These are phyloP conservation scores for Linnemannia exigua DNA, from an alignment of 192 early-diverging fungal species.

Conservation along the genomic window DNA sequence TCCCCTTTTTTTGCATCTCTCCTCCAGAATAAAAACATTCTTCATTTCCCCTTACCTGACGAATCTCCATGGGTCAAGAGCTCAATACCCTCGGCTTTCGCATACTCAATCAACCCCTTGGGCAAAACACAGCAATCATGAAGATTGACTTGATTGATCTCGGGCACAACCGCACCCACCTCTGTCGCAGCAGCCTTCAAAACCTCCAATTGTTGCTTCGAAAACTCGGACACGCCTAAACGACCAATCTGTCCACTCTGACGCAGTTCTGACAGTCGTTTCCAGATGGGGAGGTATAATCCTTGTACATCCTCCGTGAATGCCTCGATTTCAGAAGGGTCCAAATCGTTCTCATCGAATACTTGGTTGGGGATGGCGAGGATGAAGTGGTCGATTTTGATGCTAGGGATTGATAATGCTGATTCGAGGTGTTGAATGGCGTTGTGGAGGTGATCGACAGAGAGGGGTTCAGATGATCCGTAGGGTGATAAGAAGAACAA, in stretches of 20 bases:
- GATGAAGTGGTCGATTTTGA: constrained; percentile 29
- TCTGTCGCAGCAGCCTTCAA: constrained; percentile 33
- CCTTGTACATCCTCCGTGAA: constrained; percentile 16
- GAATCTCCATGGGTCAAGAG: constrained; percentile 60
- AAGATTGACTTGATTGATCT: constrained; percentile 62
- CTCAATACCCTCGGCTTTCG: constrained; percentile 60
- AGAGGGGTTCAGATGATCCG: constrained; percentile 17
- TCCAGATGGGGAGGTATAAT: constrained; percentile 31
- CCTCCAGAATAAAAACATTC: background rate
- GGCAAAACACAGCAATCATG: constrained; percentile 62
- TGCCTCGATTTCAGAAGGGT: constrained; percentile 37
- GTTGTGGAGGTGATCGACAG: constrained; percentile 19
- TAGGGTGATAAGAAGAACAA: constrained; percentile 33
- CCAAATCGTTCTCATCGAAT: constrained; percentile 41
- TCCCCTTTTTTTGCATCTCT: background rate
- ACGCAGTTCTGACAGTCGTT: constrained; percentile 43
- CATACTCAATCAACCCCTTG: constrained; percentile 55
- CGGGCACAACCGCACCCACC: constrained; percentile 40
- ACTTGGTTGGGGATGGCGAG: constrained; percentile 31
- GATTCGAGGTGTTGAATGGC: constrained; percentile 17
- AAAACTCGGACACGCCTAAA: constrained; percentile 64
- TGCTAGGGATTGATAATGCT: background rate
- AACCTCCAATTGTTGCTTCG: constrained; percentile 34
- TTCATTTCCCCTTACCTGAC: constrained; percentile 42
- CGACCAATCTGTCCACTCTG: constrained; percentile 42